phyloP scores from a whole-genome alignment of 1,284 basidiomycete species.

The Hemileccinum hortonii region DNA sequence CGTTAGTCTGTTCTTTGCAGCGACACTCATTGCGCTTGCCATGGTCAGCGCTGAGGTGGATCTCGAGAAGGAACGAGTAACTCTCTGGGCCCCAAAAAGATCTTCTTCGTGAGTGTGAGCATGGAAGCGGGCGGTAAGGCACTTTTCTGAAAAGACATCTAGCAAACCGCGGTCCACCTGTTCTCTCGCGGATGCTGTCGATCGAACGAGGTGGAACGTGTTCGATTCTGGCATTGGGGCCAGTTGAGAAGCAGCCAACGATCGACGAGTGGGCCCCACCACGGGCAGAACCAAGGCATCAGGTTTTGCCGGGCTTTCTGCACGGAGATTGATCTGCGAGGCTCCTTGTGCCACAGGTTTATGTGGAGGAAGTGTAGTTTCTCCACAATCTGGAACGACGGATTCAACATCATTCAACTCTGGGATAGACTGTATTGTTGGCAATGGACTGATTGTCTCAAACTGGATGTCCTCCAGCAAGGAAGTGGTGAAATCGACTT shows the following conservation, averaged over 20 bases:
- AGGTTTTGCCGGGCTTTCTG: constrained; percentile 14
- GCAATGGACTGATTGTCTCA: constrained; percentile 44
- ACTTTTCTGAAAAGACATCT: constrained; percentile 67
- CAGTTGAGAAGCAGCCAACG: constrained; percentile 55
- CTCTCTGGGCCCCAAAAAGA: constrained; percentile 57
- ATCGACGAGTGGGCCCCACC: constrained; percentile 47
- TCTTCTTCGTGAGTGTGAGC: constrained; percentile 61
- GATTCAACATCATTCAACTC: constrained; percentile 45
- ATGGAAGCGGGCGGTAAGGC: constrained; percentile 58
- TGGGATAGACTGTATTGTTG: constrained; percentile 63
- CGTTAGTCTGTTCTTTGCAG: constrained; percentile 58
- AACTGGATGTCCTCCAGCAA: constrained; percentile 38
- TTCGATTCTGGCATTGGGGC: constrained; percentile 50
- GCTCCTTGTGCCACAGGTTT: constrained; percentile 1
- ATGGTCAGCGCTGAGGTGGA: constrained; percentile 53
- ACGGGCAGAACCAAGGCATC: constrained; percentile 19
- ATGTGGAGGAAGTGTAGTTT: constrained; percentile 5
- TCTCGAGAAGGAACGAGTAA: constrained; percentile 43
- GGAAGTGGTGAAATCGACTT: constrained; percentile 38
- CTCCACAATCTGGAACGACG: constrained; percentile 5
- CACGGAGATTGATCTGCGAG: constrained; percentile 11
- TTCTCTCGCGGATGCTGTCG: constrained; percentile 64
- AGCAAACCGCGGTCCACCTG: constrained; percentile 66
- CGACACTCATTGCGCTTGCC: constrained; percentile 48
- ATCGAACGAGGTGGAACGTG: constrained; percentile 67